Evolutionary conservation across 352 stramenopile species (phyloP), one percentile per base, ranked within the genome.

Genomic region (Globisporangium apiculatum): DNA sequence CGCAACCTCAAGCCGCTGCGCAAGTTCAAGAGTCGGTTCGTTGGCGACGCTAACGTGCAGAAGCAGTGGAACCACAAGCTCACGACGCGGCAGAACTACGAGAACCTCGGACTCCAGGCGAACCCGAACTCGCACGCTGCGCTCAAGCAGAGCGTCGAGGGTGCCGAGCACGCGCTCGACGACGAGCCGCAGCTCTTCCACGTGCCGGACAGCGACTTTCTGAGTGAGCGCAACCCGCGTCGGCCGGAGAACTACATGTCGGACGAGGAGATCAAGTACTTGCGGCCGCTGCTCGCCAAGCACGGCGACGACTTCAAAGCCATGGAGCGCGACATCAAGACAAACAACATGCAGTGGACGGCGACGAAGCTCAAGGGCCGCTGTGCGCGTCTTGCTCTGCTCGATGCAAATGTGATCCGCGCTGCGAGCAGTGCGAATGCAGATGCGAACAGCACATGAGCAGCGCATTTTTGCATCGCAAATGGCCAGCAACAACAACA

Each of bases 301-400:
- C 68, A 91, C 60, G 74, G 72, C 51, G 76, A 93, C 36, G 54
- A 88, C 69, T 89, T 76, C 71, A 75, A 76, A 56, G 82, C 78
- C 64, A 93, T 93, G 83, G 73, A 67, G 62, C 75, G 80, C 56
- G 83, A 93, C 52, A 86, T 93, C 62, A 93, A 93, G 73, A 75
- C 66, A 45, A 93, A 93, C 75, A 83, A 83, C 57, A 84, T 86
- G 76, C 83, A 93, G 70, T 93, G 83, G 83, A 91, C 83, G 12
- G 79, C 71, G 54, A 68, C 74, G 51, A 91, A 90, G 61, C 68
- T 93, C 42, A 75, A 78, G 63, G 62, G 70, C 42, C 83, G 83
- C 48, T 93, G 80, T 60, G 83, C 79, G 54, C 80, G 83, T 56
- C 67, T 93, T 42, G 74, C 72, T 64, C 71, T 93, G 57, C 63